Evolutionary conservation across 139 green algal genomes (phyloP).

Genomic region (Desmodesmus armatus): DNA sequence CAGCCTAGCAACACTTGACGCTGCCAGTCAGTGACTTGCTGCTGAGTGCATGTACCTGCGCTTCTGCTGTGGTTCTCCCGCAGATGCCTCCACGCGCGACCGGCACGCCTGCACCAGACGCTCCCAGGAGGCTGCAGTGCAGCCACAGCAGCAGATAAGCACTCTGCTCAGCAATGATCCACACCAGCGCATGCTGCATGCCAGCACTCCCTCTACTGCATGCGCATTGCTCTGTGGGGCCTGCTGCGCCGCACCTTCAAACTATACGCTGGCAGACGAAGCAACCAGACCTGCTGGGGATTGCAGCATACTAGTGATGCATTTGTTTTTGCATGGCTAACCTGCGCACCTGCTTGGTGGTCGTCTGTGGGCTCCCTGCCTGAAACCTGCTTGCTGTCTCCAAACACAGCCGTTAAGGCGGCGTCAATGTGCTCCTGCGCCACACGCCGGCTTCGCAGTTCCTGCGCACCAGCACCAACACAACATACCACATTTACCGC

Average conservation of each 20-base stretch:
- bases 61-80: not conserved
- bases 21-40: not conserved
- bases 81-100: not conserved
- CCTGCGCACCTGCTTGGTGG: not conserved
- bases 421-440: constrained; percentile 4
- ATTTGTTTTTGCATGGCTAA: not conserved
- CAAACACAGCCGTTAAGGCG: constrained; percentile 26
- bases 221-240: not conserved
- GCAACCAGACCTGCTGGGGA: not conserved
- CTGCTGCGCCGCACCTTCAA: not conserved
- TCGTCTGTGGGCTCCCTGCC: not conserved
- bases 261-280: not conserved
- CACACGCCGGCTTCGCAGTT: constrained; percentile 6
- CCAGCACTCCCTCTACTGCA: not conserved
- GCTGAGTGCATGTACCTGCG: not conserved
- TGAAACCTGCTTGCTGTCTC: not conserved
- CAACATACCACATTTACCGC: not conserved
- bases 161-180: not conserved
- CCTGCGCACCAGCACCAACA: constrained; percentile 8
- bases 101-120: constrained; percentile 11
- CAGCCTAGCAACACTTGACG: not conserved
- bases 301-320: not conserved
- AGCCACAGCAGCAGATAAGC: not conserved
- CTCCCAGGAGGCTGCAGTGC: constrained; percentile 27
- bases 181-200: not conserved